These are phyloP conservation scores for Yamadazyma songkhlaensis DNA, from an alignment of 1,139 yeast genomes.

Conservation along the genomic window DNA sequence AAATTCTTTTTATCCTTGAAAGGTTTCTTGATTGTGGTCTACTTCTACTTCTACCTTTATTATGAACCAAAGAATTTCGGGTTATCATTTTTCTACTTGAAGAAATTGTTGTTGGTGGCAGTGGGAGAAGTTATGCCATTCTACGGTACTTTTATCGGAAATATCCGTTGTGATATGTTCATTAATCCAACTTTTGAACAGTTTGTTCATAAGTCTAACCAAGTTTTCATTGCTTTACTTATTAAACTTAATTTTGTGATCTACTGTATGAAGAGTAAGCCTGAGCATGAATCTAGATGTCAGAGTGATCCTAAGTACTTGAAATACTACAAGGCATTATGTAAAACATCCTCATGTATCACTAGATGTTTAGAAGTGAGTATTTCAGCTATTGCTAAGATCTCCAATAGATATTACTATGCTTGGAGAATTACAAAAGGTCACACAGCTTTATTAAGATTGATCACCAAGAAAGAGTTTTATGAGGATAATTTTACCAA, in stretches of 20 bases:
- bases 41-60: conserved; percentile 39
- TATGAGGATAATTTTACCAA: conserved; percentile 22
- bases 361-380: conserved; percentile 37
- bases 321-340: conserved; percentile 21
- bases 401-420: conserved; percentile 45
- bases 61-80: conserved; percentile 30
- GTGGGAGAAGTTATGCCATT: conserved; percentile 39
- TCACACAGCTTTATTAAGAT: conserved; percentile 31
- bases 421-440: conserved; percentile 53
- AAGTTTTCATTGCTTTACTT: conserved; percentile 29
- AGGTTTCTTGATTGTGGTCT: conserved; percentile 32
- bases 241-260: conserved; percentile 27
- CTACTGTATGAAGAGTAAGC: conserved; percentile 14
- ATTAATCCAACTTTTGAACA: conserved; percentile 42
- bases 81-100: conserved; percentile 33
- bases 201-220: conserved; percentile 38
- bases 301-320: conserved; percentile 17
- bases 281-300: conserved; percentile 18
- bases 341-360: conserved; percentile 28
- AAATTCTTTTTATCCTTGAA: conserved; percentile 29
- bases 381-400: conserved; percentile 31
- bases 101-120: conserved; percentile 30
- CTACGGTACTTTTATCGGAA: conserved; percentile 31
- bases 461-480: conserved; percentile 27
- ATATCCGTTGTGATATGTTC: conserved; percentile 36